A percentile compares a stretch with the other conserved stretches of the same genome.
Conservation (phyloP, 192 early-diverging fungal genomes). For the Gigaspora rosea region DNA sequence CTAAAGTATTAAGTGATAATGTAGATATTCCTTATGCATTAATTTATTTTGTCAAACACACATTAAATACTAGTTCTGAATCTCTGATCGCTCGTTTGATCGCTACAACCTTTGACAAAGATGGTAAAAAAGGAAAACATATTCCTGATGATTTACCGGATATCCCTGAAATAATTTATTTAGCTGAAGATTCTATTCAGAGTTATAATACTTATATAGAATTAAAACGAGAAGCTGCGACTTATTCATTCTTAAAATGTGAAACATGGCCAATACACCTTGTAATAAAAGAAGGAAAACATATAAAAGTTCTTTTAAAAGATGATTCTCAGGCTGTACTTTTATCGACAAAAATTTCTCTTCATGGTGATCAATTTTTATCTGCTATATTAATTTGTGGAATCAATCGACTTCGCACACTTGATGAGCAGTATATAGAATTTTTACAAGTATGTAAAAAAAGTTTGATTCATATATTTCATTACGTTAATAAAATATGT, state of each 20-base stretch:
- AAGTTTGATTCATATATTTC: not conserved
- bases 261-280: too few relatives aligned
- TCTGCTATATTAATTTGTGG: too few relatives aligned
- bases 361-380: too few relatives aligned
- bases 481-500: not conserved
- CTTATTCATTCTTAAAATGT: not conserved
- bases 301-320: too few relatives aligned
- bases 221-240: too few relatives aligned
- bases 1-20: not conserved
- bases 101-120: slow-evolving; percentile 17
- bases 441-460: slow-evolving; percentile 32
- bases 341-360: too few relatives aligned
- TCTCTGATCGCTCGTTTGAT: not conserved
- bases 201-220: too few relatives aligned
- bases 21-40: slow-evolving; percentile 9
- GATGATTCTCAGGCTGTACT: too few relatives aligned
- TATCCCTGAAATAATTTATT: not conserved
- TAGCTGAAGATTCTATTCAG: not conserved
- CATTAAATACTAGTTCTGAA: not conserved
- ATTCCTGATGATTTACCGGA: slow-evolving; percentile 14
- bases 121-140: not conserved
- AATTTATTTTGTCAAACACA: slow-evolving; percentile 1
- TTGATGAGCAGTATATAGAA: slow-evolving; percentile 30
- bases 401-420: not conserved
- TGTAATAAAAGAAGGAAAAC: too few relatives aligned